phyloP scores from a whole-genome alignment of 495 filamentous ascomycete species.

The Neurospora africana region DNA sequence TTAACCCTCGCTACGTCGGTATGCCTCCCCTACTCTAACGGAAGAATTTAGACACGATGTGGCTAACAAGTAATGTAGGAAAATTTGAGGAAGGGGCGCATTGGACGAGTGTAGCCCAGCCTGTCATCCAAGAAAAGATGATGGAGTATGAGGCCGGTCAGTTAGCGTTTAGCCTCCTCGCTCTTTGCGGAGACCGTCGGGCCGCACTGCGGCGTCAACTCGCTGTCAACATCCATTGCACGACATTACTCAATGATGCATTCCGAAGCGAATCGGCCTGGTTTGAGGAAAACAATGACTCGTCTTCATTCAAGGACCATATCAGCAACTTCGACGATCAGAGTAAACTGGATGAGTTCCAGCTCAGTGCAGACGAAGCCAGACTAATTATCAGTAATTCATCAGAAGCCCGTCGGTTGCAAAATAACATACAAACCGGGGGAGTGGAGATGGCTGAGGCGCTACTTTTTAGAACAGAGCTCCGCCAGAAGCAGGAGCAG shows the following conservation, averaged over 20 bases:
- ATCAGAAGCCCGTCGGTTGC: background rate
- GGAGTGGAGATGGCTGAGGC: conserved; percentile 10
- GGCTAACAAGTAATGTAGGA: conserved; percentile 7
- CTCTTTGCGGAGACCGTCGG: conserved; percentile 33
- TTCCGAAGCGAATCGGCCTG: background rate
- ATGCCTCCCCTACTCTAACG: conserved; percentile 10
- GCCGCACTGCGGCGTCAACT: conserved; percentile 17
- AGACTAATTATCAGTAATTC: conserved; percentile 1
- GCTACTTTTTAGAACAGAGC: conserved; percentile 4
- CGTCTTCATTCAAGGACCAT: background rate
- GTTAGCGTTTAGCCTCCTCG: conserved; percentile 35
- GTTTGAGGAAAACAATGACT: background rate
- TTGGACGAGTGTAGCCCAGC: conserved; percentile 32
- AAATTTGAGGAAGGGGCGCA: conserved; percentile 9
- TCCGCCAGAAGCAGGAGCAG: conserved; percentile 14
- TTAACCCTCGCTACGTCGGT: conserved; percentile 63
- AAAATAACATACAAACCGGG: background rate
- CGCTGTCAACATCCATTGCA: conserved; percentile 22
- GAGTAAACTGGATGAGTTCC: conserved; percentile 13
- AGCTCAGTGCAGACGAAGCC: conserved; percentile 10
- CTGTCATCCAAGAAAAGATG: conserved; percentile 33
- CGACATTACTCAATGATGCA: conserved; percentile 17
- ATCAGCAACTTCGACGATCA: conserved; percentile 3
- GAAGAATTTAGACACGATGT: background rate
- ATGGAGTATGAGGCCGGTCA: conserved; percentile 25